Percentiles rank a stretch among this genome's conserved stretches.
These are phyloP conservation scores for Cystobasidium sp. DNA, from an alignment of 1,284 basidiomycete genomes.

Conservation along the genomic window DNA sequence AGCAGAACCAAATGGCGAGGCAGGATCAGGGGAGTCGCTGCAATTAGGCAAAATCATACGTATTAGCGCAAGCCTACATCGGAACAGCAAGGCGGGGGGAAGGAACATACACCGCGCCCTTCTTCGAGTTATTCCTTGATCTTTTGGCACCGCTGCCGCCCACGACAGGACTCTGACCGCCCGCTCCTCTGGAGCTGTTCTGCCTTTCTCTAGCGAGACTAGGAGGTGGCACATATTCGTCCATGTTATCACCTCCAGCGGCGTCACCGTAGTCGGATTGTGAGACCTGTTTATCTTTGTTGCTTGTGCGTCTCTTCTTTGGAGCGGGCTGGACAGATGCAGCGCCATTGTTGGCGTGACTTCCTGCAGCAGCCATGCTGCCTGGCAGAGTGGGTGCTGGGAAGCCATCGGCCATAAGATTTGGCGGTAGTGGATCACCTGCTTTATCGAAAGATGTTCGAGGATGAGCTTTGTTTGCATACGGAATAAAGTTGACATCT, in stretches of 20 bases:
- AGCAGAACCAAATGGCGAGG: constrained; percentile 10
- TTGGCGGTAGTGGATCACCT: constrained; percentile 16
- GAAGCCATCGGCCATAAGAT: not conserved
- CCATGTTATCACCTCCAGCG: not conserved
- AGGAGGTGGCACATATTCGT: constrained; percentile 26
- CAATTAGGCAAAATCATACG: not conserved
- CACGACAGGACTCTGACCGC: constrained; percentile 24
- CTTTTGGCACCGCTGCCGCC: not conserved
- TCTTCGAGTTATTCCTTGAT: constrained; percentile 26
- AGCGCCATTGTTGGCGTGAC: not conserved
- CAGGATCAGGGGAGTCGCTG: constrained; percentile 33
- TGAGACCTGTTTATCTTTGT: constrained; percentile 30
- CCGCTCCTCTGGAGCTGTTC: constrained; percentile 24
- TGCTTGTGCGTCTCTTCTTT: constrained; percentile 26
- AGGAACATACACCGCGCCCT: constrained; percentile 21
- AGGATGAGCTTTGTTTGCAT: constrained; percentile 27
- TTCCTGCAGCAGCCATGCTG: not conserved
- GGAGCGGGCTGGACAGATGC: not conserved
- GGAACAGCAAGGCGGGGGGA: not conserved
- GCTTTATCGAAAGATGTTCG: constrained; percentile 24
- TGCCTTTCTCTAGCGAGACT: constrained; percentile 29
- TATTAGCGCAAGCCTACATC: not conserved
- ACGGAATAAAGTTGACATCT: constrained; percentile 34
- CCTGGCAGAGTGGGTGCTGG: not conserved
- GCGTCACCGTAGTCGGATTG: constrained; percentile 25